These are phyloP conservation scores for Leucoagaricus sp. DNA, from an alignment of 1,284 basidiomycete genomes.

Conservation along the genomic window DNA sequence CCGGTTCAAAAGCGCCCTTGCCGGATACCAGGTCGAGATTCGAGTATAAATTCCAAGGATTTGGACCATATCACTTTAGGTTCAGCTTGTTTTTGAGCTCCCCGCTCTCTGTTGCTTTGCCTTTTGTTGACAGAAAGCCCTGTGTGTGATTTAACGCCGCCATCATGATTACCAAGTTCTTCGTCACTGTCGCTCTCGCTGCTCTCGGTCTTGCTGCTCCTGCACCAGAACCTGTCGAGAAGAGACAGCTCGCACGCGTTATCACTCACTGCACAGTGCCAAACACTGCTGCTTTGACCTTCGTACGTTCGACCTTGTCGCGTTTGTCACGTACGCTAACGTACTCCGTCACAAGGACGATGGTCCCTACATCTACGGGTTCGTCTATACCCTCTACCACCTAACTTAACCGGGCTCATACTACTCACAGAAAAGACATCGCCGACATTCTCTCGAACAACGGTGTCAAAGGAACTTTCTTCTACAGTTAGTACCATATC, in stretches of 20 bases:
- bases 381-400: conserved; percentile 22
- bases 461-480: conserved; percentile 44
- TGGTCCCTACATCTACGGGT: conserved; percentile 43
- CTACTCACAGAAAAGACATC: conserved; percentile 29
- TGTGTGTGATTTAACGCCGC: neutral
- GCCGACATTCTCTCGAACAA: conserved; percentile 29
- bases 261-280: conserved; percentile 30
- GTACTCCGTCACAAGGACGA: conserved; percentile 37
- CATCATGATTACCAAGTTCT: conserved; percentile 6
- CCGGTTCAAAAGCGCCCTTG: no score
- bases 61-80: no score
- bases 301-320: conserved; percentile 31
- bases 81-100: no score
- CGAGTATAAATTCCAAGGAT: no score
- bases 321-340: neutral
- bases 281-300: conserved; percentile 46
- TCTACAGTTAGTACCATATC: conserved; percentile 38
- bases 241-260: conserved; percentile 27
- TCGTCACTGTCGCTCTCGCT: conserved; percentile 4
- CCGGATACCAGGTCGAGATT: no score
- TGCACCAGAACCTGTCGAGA: conserved; percentile 9
- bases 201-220: conserved; percentile 5
- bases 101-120: neutral
- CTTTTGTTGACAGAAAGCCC: no score
- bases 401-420: neutral